Percentiles rank a stretch among this genome's conserved stretches.
Evolutionary conservation across 352 stramenopile species (phyloP).

Genomic region (Globisporangium solare): DNA sequence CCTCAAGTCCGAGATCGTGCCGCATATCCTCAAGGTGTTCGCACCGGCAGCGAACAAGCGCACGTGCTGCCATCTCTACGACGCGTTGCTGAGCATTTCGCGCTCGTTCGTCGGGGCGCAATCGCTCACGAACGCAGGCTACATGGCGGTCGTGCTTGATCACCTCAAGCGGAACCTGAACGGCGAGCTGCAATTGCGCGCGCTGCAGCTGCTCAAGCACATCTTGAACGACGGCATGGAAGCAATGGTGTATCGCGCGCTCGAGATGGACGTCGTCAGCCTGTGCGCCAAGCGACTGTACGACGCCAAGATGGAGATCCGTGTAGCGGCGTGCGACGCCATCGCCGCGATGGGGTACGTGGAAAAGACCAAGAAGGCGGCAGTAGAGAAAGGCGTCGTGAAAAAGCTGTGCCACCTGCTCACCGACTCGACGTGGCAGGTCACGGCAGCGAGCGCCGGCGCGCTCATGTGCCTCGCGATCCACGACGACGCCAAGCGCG

Average conservation of each 20-base stretch:
- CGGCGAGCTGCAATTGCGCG: constrained; percentile 34
- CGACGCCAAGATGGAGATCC: constrained; percentile 30
- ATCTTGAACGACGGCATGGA: constrained; percentile 62
- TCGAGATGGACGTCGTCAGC: constrained; percentile 50
- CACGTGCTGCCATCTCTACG: constrained; percentile 45
- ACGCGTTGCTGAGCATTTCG: constrained; percentile 39
- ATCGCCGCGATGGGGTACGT: constrained; percentile 50
- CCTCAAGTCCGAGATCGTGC: constrained; percentile 31
- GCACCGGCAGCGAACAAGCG: constrained; percentile 17
- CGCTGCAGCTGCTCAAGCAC: constrained; percentile 56
- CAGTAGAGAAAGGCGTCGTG: constrained; percentile 47
- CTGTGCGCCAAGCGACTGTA: constrained; percentile 40
- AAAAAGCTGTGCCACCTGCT: constrained; percentile 57
- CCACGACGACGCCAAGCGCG: constrained; percentile 64
- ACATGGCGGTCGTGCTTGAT: constrained; percentile 43
- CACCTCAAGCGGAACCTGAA: constrained; percentile 36
- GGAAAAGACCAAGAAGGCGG: constrained; percentile 52
- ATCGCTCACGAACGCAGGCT: constrained; percentile 38
- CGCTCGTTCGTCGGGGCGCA: constrained; percentile 42
- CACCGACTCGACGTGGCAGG: constrained; percentile 48
- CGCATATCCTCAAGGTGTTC: constrained; percentile 46
- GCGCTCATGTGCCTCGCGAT: constrained; percentile 66
- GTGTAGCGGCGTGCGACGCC: constrained; percentile 45
- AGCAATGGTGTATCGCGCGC: constrained; percentile 35
- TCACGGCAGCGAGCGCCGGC: constrained; percentile 40